These are phyloP conservation scores for Dillenia turbinata DNA, from an alignment of 164 flowering plant species.

Conservation along the genomic window DNA sequence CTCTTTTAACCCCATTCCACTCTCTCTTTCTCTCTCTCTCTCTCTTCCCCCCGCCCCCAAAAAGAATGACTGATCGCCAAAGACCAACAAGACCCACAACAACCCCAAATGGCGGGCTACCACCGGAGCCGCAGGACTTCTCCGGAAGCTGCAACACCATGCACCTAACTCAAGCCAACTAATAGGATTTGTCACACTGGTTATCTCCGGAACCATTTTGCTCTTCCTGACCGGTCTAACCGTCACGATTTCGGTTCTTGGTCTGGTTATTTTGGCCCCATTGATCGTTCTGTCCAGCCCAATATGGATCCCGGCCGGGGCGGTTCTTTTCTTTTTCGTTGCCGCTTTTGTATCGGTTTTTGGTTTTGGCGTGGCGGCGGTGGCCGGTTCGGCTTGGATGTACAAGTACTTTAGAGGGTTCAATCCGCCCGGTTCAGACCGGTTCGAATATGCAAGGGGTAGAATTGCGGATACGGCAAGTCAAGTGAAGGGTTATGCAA, in stretches of 20 bases:
- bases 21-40: background rate
- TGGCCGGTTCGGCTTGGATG: conserved; percentile 55
- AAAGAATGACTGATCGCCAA: conserved; percentile 33
- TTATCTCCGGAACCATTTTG: conserved; percentile 50
- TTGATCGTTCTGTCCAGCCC: conserved; percentile 68
- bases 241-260: conserved; percentile 49
- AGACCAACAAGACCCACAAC: conserved; percentile 3
- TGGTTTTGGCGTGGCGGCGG: conserved; percentile 35
- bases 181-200: conserved; percentile 55
- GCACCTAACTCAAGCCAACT: conserved; percentile 58
- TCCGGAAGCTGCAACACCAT: conserved; percentile 37
- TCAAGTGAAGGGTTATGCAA: conserved; percentile 77
- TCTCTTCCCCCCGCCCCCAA: background rate
- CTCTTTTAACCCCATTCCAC: background rate
- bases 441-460: conserved; percentile 67
- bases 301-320: conserved; percentile 65
- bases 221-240: conserved; percentile 70
- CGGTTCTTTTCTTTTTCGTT: too few species aligned
- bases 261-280: conserved; percentile 58
- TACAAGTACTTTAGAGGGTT: conserved; percentile 59
- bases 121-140: conserved; percentile 9
- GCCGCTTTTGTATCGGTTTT: conserved; percentile 42
- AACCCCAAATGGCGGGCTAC: background rate
- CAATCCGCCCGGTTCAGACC: conserved; percentile 66
- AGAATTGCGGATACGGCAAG: conserved; percentile 79